Evolutionary conservation across 2,329 filamentous ascomycete species (phyloP), one percentile per base, ranked within the genome.

Genomic region (Alternaria ethzedia): DNA sequence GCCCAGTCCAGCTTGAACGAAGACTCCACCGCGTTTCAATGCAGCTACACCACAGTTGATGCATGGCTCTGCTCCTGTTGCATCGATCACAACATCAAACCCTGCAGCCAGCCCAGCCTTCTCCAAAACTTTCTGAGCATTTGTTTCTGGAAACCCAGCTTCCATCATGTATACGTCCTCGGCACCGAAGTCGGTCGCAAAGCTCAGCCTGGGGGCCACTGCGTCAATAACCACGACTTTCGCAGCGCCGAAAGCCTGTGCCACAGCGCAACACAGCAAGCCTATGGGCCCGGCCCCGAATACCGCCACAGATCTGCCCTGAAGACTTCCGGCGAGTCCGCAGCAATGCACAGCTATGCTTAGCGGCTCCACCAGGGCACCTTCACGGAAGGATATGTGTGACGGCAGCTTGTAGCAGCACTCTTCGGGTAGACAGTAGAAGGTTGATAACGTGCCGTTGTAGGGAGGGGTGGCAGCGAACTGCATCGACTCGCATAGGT

Each of bases 1-100:
- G 4, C 72, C 71, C 4, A 75, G 61, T 5, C 72, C 73, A 11
- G 66, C 71, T 59, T 75, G 72, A 17, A 75, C 63, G 41, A 71
- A 69, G 2, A 64, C 49, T 41, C 71, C 71, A 43, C 69, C 70
- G 6, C 64, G 54, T 47, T 59, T 65, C 25, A 71, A 55, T 8
- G 57, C 64, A 26, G 63, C 56, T 9, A 72, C 57, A 21, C 70
- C 69, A 17, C 63, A 64, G 17, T 58, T 57, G 28, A 72, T 68
- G 47, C 70, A 74, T n/a, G 69, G 52, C 12, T 70, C 68, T 4
- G 71, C 71, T 46, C 71, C 71, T 5, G 70, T 74, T 6, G 69
- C 70, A 54, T 74, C 71, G n/a, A 74, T 66, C n/a, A 72, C 64
- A 7, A 72, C 66, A 28, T 74, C 68, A 11, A 41, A 41, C 15